Evolutionary conservation across 2,329 filamentous ascomycete genomes (phyloP), one percentile per base, ranked within the genome.

Genomic region (Aspergillus pseudoterreus): DNA sequence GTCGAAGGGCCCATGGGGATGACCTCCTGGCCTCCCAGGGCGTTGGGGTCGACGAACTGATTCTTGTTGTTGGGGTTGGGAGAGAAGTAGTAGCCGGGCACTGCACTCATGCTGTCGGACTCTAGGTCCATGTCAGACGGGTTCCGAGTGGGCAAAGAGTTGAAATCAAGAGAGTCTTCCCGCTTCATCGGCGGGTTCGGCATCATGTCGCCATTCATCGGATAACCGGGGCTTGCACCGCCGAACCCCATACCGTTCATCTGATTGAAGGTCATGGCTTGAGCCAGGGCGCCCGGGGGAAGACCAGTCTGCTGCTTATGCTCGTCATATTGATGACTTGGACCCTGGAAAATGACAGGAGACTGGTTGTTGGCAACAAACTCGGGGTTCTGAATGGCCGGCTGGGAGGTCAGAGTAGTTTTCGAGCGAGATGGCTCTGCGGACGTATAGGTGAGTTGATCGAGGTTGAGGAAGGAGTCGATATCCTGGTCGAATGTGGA

Each of bases 301-400:
- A 96, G 85, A 57, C 92, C 91, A 3, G 94, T 96, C 77, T 96
- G 92, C 70, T 99, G 94, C 75, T 90, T 89, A 77, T 96, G 95
- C 67, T 90, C 85, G 65, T 91, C 89, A 78, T 97, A 97, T 73
- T 95, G 90, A 75, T 96, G 92, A 71, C 90, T 96, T 8, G 94
- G 92, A 33, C 85, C 89, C 44, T 84, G 85, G 65, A 92, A 82
- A 17, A 80, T 74, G 58, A 80, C 80, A 55, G 86, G 81, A 22
- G 67, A 69, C 51, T 72, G 70, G 55, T 63, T 65, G 38, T 62
- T 70, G 50, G 64, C 47, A 49, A 59, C 65, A 51, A 66, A 67
- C n/a, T 73, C 66, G 38, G 70, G 63, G 46, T 63, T 63, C 43
- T 67, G 60, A 49, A 73, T 59, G 27, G 72, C 66, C 6, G 70